phyloP scores from a whole-genome alignment of 2,329 filamentous ascomycete genomes.

The Aphanocladium album region DNA sequence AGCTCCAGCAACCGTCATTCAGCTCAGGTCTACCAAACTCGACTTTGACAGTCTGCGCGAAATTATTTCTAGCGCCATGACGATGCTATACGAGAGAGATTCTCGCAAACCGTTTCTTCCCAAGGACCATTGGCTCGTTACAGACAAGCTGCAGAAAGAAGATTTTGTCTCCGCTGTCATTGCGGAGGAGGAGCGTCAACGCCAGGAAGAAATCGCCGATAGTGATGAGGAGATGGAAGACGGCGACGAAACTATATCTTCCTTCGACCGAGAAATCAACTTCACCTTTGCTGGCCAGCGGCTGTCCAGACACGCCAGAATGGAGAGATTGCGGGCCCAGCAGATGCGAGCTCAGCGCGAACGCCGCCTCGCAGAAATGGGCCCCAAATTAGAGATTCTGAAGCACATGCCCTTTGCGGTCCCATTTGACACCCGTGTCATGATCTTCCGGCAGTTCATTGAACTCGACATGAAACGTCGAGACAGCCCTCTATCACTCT shows the following conservation, averaged over 20 bases:
- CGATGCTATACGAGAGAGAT: slow-evolving; percentile 89
- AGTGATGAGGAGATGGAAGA: slow-evolving; percentile 31
- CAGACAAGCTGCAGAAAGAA: slow-evolving; percentile 77
- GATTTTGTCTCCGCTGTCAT: slow-evolving; percentile 84
- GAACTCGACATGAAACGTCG: slow-evolving; percentile 53
- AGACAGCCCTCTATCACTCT: slow-evolving; percentile 15
- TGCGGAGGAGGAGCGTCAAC: slow-evolving; percentile 75
- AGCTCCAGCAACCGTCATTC: not conserved
- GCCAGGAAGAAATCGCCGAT: slow-evolving; percentile 41
- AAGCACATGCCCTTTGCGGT: slow-evolving; percentile 97
- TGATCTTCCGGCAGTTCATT: slow-evolving; percentile 94
- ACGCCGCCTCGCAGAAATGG: slow-evolving; percentile 71
- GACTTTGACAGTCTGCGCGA: slow-evolving; percentile 73
- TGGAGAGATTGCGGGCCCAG: slow-evolving; percentile 58
- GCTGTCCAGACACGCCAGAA: slow-evolving; percentile 56
- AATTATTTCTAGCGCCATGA: slow-evolving; percentile 73
- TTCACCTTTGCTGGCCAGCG: slow-evolving; percentile 48
- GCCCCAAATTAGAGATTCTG: slow-evolving; percentile 81
- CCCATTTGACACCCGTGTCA: slow-evolving; percentile 83
- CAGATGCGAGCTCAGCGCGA: slow-evolving; percentile 64
- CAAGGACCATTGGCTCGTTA: slow-evolving; percentile 91
- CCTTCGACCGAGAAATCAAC: slow-evolving; percentile 21
- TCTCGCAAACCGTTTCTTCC: slow-evolving; percentile 82
- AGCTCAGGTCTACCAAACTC: slow-evolving; percentile 34
- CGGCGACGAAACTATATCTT: slow-evolving; percentile 26